Conservation (phyloP, 2,329 filamentous ascomycete genomes). For the Penicillium digitatum region DNA sequence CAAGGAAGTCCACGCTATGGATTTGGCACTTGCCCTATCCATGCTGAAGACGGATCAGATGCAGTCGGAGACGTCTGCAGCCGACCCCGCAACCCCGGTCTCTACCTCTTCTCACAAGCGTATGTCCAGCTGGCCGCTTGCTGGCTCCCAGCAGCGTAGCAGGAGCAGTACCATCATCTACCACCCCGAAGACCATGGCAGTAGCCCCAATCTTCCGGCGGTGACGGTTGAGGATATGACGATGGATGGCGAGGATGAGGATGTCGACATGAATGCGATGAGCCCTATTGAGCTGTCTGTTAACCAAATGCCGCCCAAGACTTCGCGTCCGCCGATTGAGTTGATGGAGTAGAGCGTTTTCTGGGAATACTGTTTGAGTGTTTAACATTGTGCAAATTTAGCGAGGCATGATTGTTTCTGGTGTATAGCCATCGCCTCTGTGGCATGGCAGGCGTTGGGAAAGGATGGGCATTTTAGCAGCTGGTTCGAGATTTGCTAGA, state of each 20-base stretch:
- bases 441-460: conserved; percentile 19
- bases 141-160: conserved; percentile 36
- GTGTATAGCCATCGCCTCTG: conserved; percentile 13
- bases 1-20: conserved; percentile 61
- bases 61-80: conserved; percentile 5
- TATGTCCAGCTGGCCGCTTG: conserved; percentile 30
- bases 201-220: conserved; percentile 56
- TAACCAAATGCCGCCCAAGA: conserved; percentile 49
- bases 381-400: conserved; percentile 12
- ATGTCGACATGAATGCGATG: conserved; percentile 45
- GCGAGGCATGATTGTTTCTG: conserved; percentile 14
- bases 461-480: conserved; percentile 4
- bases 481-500: background rate
- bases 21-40: conserved; percentile 55
- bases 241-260: conserved; percentile 39
- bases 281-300: conserved; percentile 43
- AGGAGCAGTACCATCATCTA: conserved; percentile 60
- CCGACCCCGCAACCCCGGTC: conserved; percentile 35
- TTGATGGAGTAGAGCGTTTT: conserved; percentile 45
- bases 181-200: conserved; percentile 59
- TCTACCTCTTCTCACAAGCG: conserved; percentile 35
- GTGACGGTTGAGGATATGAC: conserved; percentile 63
- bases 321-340: conserved; percentile 54
- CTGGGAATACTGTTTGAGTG: background rate
- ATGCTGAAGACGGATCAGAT: conserved; percentile 42